A percentile compares a stretch with the other conserved stretches of the same genome.
Evolutionary conservation across 2,329 filamentous ascomycete genomes (phyloP).

Genomic region (Fusarium nematophilum): DNA sequence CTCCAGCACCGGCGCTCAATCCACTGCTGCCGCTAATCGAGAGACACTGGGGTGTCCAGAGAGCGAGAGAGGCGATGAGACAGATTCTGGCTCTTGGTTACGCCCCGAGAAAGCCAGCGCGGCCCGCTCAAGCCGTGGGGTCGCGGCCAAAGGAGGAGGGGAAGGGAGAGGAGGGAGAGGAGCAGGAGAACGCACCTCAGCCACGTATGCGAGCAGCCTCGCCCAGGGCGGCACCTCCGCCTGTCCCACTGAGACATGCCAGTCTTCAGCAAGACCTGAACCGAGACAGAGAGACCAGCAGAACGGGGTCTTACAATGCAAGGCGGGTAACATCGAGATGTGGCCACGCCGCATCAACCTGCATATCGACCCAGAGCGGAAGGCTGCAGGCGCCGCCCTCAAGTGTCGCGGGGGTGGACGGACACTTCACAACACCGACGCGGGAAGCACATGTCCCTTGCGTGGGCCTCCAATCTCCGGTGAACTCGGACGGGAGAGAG

Average conservation of each 20-base stretch:
- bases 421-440: background rate
- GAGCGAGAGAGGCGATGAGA: conserved; percentile 56
- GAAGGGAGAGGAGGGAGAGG: conserved; percentile 3
- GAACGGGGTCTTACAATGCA: background rate
- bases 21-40: conserved; percentile 59
- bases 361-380: conserved; percentile 13
- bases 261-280: conserved; percentile 30
- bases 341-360: conserved; percentile 15
- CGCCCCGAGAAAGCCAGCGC: conserved; percentile 10
- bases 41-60: conserved; percentile 60
- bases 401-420: conserved; percentile 6
- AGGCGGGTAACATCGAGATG: conserved; percentile 19
- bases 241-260: conserved; percentile 37
- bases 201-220: conserved; percentile 10
- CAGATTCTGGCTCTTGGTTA: conserved; percentile 40
- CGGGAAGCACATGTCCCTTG: conserved; percentile 6
- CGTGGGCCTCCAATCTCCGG: conserved; percentile 12
- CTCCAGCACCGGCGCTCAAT: conserved; percentile 49
- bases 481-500: conserved; percentile 1
- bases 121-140: background rate
- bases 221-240: conserved; percentile 17
- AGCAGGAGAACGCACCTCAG: background rate
- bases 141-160: conserved; percentile 2
- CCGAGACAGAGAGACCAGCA: background rate
- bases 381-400: conserved; percentile 5